These are phyloP conservation scores for Aureobasidium zeae DNA, from an alignment of 2,329 filamentous ascomycete species.

Conservation along the genomic window DNA sequence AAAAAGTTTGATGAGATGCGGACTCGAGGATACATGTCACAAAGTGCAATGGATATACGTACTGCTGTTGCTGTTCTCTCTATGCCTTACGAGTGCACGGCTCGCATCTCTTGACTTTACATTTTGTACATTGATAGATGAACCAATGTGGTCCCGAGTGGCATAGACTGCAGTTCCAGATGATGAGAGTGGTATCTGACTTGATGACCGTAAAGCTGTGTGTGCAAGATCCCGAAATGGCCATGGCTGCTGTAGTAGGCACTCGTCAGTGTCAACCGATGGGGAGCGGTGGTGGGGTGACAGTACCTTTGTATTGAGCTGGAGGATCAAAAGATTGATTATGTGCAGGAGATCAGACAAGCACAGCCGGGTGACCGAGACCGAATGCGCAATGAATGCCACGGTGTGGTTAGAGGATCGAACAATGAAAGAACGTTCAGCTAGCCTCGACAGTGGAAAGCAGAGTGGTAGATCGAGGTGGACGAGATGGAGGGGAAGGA, in stretches of 20 bases:
- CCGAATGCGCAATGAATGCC: background rate
- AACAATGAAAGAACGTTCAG: background rate
- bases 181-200: slow-evolving; percentile 41
- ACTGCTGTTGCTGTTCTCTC: too few species aligned
- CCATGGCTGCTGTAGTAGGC: slow-evolving; percentile 35
- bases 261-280: slow-evolving; percentile 7
- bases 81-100: slow-evolving; percentile 39
- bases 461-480: background rate
- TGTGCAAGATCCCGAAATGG: slow-evolving; percentile 39
- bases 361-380: background rate
- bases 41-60: too few species aligned
- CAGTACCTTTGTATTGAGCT: background rate
- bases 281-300: background rate
- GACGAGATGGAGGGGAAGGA: background rate
- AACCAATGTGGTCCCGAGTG: slow-evolving; percentile 42
- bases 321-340: background rate
- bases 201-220: slow-evolving; percentile 44
- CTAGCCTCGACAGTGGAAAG: background rate
- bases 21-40: background rate
- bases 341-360: background rate
- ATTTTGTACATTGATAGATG: slow-evolving; percentile 43
- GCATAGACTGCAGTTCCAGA: slow-evolving; percentile 45
- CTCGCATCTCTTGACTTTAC: slow-evolving; percentile 43
- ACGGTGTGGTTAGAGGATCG: background rate
- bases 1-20: background rate